Evolutionary conservation across 2,329 filamentous ascomycete species (phyloP), one percentile per base, ranked within the genome.

Genomic region (Leptodontidium sp.): DNA sequence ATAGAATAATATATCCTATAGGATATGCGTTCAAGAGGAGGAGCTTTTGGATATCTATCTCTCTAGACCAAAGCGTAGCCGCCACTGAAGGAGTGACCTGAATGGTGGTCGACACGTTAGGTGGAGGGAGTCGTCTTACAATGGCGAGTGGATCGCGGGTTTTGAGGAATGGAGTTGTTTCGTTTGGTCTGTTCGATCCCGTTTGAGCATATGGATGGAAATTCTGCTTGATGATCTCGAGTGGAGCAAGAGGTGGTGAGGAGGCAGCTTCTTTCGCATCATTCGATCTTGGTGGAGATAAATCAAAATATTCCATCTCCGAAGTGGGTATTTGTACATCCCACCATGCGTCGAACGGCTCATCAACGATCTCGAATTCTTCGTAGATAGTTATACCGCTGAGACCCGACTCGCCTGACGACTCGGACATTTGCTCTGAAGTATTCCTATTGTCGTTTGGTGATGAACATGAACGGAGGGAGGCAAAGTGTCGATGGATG

Each of bases 1-100:
- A 81, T n/a, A 81, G 76, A 5, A 81, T 58, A 53, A 81, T 77
- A 72, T 80, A 81, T 47, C 75, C 75, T 55, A 80, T 77, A 0
- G 80, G 80, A 61, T 81, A 81, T 1, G 78, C 80, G 64, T 81
- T 80, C 61, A 81, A 72, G 8, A 81, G 70, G 24, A 81, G 74
- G 69, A 81, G 77, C 59, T 76, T 76, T 58, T 70, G 66, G 11
- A 72, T 68, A 14, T 61, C 47, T 21, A 15, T 47, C 50, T 70
- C 68, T 24, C 58, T 53, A 4, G 29, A 24, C 43, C 61, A 59
- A 43, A 66, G 53, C 26, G n/a, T 15, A 1, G 14, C 38, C 14
- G 9, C 35, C 17, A 61, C 9, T 8, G 61, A 40, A 29, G 43
- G 17, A 1, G 6, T 21, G 2, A 61, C 24, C 12, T 49, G 24